Evolutionary conservation across 2,329 filamentous ascomycete genomes (phyloP).

Genomic region (Exophiala viscosa): DNA sequence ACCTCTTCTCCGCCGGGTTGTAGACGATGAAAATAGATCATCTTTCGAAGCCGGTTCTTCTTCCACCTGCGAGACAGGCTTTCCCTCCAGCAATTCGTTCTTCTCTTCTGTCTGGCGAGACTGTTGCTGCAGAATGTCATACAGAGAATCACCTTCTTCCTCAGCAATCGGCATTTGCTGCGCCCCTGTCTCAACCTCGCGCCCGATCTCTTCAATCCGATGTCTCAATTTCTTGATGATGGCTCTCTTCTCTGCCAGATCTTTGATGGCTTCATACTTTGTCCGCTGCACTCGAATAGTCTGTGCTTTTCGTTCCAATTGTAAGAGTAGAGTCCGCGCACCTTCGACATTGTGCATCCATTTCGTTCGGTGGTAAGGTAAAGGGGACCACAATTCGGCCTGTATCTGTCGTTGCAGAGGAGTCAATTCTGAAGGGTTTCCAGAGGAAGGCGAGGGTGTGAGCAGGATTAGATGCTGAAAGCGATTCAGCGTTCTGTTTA

Average conservation of each 20-base stretch:
- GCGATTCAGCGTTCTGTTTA: constrained; percentile 41
- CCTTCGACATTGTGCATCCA: constrained; percentile 43
- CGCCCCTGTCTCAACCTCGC: constrained; percentile 22
- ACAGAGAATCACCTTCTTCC: constrained; percentile 22
- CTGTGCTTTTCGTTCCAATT: constrained; percentile 40
- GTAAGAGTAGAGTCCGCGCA: constrained; percentile 39
- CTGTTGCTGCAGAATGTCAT: constrained; percentile 20
- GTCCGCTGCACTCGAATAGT: constrained; percentile 38
- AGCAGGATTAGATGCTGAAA: constrained; percentile 43
- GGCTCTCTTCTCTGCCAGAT: constrained; percentile 37
- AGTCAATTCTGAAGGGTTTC: constrained; percentile 34
- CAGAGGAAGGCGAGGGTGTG: constrained; percentile 15
- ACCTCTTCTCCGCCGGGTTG: constrained; percentile 19
- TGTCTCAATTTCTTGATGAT: constrained; percentile 25
- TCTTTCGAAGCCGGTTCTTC: constrained; percentile 1
- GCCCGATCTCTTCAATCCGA: constrained; percentile 25
- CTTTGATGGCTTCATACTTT: constrained; percentile 39
- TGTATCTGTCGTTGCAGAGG: constrained; percentile 24
- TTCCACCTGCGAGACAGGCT: constrained; percentile 8
- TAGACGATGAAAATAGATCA: constrained; percentile 22
- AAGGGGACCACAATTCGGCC: constrained; percentile 34
- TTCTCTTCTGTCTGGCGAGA: constrained; percentile 3
- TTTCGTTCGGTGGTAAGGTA: constrained; percentile 43
- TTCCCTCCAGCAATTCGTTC: constrained; percentile 8
- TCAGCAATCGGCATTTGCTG: constrained; percentile 12